These are phyloP conservation scores for Auxenochlorella protothecoides DNA, from an alignment of 139 green algal genomes.

Conservation along the genomic window DNA sequence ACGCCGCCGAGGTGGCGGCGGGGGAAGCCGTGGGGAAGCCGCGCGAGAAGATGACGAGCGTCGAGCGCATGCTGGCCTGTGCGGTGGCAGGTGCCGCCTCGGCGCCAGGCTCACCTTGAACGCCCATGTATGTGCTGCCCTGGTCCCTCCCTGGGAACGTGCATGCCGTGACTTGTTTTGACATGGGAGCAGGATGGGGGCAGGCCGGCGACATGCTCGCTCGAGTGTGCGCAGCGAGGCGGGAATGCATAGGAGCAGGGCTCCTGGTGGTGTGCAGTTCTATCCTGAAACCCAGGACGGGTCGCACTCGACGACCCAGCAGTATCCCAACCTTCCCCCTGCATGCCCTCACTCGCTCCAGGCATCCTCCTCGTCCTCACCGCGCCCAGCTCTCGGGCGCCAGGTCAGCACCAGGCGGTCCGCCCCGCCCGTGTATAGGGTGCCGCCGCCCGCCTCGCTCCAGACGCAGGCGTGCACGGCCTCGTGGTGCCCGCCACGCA, in stretches of 20 bases:
- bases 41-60: constrained; percentile 48
- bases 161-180: too few relatives aligned
- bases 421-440: constrained; percentile 54
- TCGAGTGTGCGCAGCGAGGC: too few relatives aligned
- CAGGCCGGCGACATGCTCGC: too few relatives aligned
- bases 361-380: constrained; percentile 25
- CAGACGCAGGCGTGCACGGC: constrained; percentile 17
- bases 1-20: constrained; percentile 41
- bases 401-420: constrained; percentile 62
- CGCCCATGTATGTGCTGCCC: too few relatives aligned
- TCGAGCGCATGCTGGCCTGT: constrained; percentile 47
- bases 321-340: neutral
- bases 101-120: too few relatives aligned
- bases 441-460: too few relatives aligned
- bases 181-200: too few relatives aligned
- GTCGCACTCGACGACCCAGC: too few relatives aligned
- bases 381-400: constrained; percentile 6
- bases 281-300: too few relatives aligned
- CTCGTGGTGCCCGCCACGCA: constrained; percentile 25
- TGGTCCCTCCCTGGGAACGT: too few relatives aligned
- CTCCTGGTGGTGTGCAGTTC: neutral
- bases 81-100: constrained; percentile 1
- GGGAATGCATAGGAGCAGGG: too few relatives aligned
- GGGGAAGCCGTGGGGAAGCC: constrained; percentile 39
- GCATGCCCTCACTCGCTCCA: constrained; percentile 37